Evolutionary conservation across 2,329 filamentous ascomycete species (phyloP).

Genomic region (Neopestalotiopsis sp.): DNA sequence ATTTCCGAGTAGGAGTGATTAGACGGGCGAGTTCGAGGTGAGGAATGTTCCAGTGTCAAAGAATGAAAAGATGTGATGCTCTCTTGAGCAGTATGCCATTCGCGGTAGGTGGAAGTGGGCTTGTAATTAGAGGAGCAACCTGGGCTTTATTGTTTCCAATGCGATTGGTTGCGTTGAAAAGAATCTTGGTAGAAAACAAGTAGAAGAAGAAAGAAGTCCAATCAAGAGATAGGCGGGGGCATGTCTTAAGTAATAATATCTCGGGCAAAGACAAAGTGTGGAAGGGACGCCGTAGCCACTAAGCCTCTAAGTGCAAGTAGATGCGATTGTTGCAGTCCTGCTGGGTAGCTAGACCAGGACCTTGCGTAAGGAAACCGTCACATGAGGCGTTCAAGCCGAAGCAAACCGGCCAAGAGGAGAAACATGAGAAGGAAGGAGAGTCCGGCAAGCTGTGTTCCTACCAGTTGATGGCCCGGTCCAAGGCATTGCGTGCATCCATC

Average conservation of each 20-base stretch:
- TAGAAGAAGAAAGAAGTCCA: conserved; percentile 1
- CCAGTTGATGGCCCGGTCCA: not conserved
- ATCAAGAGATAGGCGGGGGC: conserved; percentile 25
- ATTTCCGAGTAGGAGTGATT: conserved; percentile 18
- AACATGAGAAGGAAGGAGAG: not conserved
- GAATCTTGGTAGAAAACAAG: not conserved
- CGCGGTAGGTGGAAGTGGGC: not conserved
- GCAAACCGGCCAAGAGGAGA: conserved; percentile 25
- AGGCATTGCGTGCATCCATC: not conserved
- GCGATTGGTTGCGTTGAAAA: not conserved
- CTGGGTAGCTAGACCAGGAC: conserved; percentile 14
- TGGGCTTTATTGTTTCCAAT: not conserved
- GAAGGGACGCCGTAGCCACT: conserved; percentile 36
- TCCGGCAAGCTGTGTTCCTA: conserved; percentile 1
- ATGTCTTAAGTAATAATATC: conserved; percentile 34
- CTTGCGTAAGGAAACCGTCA: conserved; percentile 23
- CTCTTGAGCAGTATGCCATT: conserved; percentile 14
- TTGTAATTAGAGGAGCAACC: not conserved
- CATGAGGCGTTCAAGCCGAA: conserved; percentile 28
- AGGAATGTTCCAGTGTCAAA: conserved; percentile 12
- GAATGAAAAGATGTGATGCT: conserved; percentile 12
- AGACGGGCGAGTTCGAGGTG: conserved; percentile 3
- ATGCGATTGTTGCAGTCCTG: conserved; percentile 43
- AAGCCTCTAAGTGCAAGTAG: conserved; percentile 65
- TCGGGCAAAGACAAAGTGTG: conserved; percentile 11